These are phyloP conservation scores for Deinandra increscens DNA, from an alignment of 129 eudicot genomes.

Conservation along the genomic window DNA sequence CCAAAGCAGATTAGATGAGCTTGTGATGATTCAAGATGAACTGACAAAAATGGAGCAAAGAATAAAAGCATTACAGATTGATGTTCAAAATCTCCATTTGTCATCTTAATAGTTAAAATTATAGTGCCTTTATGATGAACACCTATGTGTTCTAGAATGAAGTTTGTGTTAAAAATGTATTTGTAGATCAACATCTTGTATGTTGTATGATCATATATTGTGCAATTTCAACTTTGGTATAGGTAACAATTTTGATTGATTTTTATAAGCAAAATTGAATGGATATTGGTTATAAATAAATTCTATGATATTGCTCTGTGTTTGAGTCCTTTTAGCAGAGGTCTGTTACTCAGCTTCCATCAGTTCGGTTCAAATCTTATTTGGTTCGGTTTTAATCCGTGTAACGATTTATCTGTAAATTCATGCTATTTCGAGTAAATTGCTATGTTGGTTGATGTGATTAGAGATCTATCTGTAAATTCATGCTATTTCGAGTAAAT, in stretches of 20 bases:
- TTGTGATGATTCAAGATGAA: conserved; percentile 52
- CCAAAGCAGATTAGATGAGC: conserved; percentile 61
- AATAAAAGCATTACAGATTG: conserved; percentile 58
- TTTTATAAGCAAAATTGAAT: neutral
- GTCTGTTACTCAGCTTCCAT: too few relatives aligned
- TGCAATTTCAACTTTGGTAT: conserved; percentile 21
- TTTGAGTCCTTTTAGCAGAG: too few relatives aligned
- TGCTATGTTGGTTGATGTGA: too few relatives aligned
- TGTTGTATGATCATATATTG: conserved; percentile 25
- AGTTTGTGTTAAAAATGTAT: conserved; percentile 13
- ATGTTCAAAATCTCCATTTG: conserved; percentile 78
- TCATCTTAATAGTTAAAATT: conserved; percentile 30
- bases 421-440: too few relatives aligned
- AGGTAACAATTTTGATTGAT: conserved; percentile 15
- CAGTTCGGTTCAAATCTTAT: too few relatives aligned
- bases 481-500: too few relatives aligned
- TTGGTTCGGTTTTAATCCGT: too few relatives aligned
- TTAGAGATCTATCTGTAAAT: too few relatives aligned
- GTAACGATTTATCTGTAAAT: too few relatives aligned
- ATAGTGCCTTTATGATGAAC: conserved; percentile 10
- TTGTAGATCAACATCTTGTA: conserved; percentile 22
- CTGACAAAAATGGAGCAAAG: conserved; percentile 55
- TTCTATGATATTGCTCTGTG: too few relatives aligned
- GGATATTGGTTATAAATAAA: too few relatives aligned
- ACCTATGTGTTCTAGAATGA: conserved; percentile 5